Evolutionary conservation across 306 rosid genomes (phyloP), one percentile per base, ranked within the genome.

Genomic region (Castanospermum australe): DNA sequence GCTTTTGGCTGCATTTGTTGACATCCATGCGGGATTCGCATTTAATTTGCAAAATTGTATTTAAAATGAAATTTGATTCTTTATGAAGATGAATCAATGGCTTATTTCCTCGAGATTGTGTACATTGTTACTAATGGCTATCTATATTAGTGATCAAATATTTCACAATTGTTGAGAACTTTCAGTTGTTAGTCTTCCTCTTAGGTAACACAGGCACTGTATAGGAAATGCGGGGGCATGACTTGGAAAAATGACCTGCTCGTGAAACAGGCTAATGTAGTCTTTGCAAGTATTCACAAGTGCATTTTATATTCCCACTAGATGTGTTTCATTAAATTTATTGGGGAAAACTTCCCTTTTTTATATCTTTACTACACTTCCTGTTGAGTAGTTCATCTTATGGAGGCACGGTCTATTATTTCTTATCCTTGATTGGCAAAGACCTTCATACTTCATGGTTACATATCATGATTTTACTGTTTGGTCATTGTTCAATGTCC

Each of bases 401-500:
- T 15, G 36, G 33, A 67, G 1, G 47, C 18, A 20, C 32, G 70
- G 7, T 39, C 54, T 45, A 44, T 66, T 66, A 21, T 56, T 57
- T 75, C 28, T 52, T 5, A 24, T 10, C 48, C 71, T 50, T 33
- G 20, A 15, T 67, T 67, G 15, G 72, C 14, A n/a, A 73, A 41
- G 35, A 5, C 75, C 68, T 65, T 41, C 54, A 21, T 24, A 65
- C 38, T 48, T 45, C 30, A 7, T 74, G 66, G 71, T 3, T 8
- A 12, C 12, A 6, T 74, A 21, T 56, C 47, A 9, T 52, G 32
- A 52, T 14, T 28, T 51, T 63, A 5, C 15, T 63, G 84, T 54
- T 80, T 67, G 15, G 2, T 74, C 25, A 33, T 66, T 44, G 47
- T 56, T 73, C 55, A 62, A 64, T 56, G 55, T 74, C n/a, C 5